phyloP scores from a whole-genome alignment of 371 early-diverging fungal genomes.

The Mortierella sp. region DNA sequence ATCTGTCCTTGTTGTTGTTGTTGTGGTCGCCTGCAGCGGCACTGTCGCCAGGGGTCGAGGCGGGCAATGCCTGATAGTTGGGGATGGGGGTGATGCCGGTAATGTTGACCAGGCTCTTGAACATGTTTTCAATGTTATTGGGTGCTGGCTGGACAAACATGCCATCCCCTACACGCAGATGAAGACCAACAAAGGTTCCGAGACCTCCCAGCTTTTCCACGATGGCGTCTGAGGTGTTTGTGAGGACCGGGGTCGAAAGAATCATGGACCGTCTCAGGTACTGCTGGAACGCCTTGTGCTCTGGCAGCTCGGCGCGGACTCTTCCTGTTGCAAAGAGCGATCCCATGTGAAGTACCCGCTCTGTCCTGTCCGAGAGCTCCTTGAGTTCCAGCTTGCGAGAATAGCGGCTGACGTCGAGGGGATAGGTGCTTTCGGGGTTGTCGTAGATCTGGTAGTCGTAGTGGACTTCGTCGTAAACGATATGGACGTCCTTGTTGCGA shows the following conservation, averaged over 20 bases:
- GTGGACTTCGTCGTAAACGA: slow-evolving; percentile 64
- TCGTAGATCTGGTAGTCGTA: slow-evolving; percentile 74
- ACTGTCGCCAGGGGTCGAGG: slow-evolving; percentile 9
- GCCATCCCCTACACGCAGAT: slow-evolving; percentile 68
- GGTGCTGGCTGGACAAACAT: slow-evolving; percentile 60
- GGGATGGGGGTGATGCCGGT: slow-evolving; percentile 39
- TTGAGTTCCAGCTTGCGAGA: slow-evolving; percentile 60
- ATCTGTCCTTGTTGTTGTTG: background rate
- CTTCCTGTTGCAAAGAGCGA: slow-evolving; percentile 72
- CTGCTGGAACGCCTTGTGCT: slow-evolving; percentile 58
- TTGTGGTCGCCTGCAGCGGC: background rate
- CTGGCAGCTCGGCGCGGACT: slow-evolving; percentile 65
- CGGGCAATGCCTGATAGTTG: slow-evolving; percentile 20
- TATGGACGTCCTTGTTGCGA: slow-evolving; percentile 60
- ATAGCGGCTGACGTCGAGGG: slow-evolving; percentile 58
- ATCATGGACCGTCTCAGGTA: slow-evolving; percentile 65
- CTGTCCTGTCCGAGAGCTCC: slow-evolving; percentile 60
- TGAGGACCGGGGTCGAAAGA: slow-evolving; percentile 62
- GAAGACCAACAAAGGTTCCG: slow-evolving; percentile 63
- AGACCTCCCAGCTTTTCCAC: slow-evolving; percentile 65
- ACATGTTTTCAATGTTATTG: slow-evolving; percentile 48
- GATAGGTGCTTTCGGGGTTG: slow-evolving; percentile 61
- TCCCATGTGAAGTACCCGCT: slow-evolving; percentile 68
- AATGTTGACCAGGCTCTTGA: slow-evolving; percentile 39
- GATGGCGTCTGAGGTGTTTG: slow-evolving; percentile 63